Evolutionary conservation across 805 yeast species (phyloP).

Genomic region (Kodamaea sagamina): DNA sequence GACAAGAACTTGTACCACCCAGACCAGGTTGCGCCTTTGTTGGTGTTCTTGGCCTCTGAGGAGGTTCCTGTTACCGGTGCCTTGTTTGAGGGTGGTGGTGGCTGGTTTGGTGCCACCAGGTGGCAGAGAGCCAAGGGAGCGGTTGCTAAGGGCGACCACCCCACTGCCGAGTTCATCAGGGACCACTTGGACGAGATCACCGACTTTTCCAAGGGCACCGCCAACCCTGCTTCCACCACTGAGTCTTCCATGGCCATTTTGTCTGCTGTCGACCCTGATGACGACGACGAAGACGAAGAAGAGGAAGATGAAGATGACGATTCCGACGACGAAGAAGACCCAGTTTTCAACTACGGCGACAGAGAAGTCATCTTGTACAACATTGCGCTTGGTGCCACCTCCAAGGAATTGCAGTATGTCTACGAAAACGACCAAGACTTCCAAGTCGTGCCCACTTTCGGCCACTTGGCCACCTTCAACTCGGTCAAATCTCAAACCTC

Average conservation of each 20-base stretch:
- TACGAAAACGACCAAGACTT: slow-evolving; percentile 78
- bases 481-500: slow-evolving; percentile 58
- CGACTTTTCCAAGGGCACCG: slow-evolving; percentile 59
- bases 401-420: slow-evolving; percentile 72
- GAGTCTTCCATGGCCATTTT: slow-evolving; percentile 83
- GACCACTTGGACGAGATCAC: slow-evolving; percentile 66
- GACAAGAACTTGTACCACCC: slow-evolving; percentile 86
- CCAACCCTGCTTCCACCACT: slow-evolving; percentile 60
- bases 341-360: slow-evolving; percentile 58
- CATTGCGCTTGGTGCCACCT: slow-evolving; percentile 83
- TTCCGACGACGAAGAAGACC: slow-evolving; percentile 40
- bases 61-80: slow-evolving; percentile 74
- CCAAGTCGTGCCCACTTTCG: slow-evolving; percentile 86
- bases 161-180: slow-evolving; percentile 68
- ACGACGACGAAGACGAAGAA: slow-evolving; percentile 47
- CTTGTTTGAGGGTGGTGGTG: slow-evolving; percentile 91
- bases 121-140: slow-evolving; percentile 93
- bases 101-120: slow-evolving; percentile 93
- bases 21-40: slow-evolving; percentile 85
- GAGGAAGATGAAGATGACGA: slow-evolving; percentile 42
- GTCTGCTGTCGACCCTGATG: slow-evolving; percentile 55
- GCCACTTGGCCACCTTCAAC: slow-evolving; percentile 83
- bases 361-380: slow-evolving; percentile 82
- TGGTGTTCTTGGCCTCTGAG: slow-evolving; percentile 77
- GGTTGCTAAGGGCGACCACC: slow-evolving; percentile 54